Evolutionary conservation across 768 basidiomycete species (phyloP).

Genomic region (Trichaptum fuscoviolaceum): DNA sequence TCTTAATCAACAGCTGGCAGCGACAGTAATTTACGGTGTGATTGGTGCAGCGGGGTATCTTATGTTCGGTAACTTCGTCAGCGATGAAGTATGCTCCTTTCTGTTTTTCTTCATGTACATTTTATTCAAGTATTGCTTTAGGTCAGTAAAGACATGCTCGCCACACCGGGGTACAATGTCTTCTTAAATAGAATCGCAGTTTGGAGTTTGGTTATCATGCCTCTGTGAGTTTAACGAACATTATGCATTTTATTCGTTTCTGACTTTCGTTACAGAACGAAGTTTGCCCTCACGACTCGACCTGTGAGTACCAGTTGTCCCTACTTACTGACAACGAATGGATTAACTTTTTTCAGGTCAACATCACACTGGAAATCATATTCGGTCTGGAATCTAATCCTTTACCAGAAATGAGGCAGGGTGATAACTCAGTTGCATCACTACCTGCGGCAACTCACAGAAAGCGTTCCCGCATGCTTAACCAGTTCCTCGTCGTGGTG

Average conservation of each 20-base stretch:
- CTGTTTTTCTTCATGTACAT: conserved; percentile 4
- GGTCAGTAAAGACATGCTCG: conserved; percentile 81
- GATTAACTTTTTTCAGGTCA: conserved; percentile 38
- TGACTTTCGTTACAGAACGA: conserved; percentile 47
- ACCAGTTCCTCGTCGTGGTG: conserved; percentile 37
- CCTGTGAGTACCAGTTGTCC: conserved; percentile 46
- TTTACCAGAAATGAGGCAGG: conserved; percentile 20
- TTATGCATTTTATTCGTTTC: conserved; percentile 12
- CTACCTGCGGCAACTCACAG: conserved; percentile 10
- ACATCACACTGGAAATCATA: conserved; percentile 74
- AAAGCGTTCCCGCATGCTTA: conserved; percentile 23
- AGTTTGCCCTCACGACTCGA: conserved; percentile 80
- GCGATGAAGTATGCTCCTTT: conserved; percentile 60
- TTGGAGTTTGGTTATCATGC: conserved; percentile 82
- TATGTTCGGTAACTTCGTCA: conserved; percentile 82
- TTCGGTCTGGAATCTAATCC: conserved; percentile 56
- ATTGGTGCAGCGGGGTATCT: conserved; percentile 82
- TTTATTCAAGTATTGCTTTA: conserved; percentile 23
- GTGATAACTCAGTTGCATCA: conserved; percentile 16
- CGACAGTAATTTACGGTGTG: conserved; percentile 50
- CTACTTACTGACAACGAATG: neutral
- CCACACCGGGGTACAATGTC: conserved; percentile 66
- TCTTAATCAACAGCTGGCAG: conserved; percentile 39
- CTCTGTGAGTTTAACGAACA: conserved; percentile 44
- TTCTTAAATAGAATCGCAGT: conserved; percentile 67